A percentile compares a stretch with the other conserved stretches of the same genome.
phyloP scores from a whole-genome alignment of 495 filamentous ascomycete species.

The Articulospora tetracladia region DNA sequence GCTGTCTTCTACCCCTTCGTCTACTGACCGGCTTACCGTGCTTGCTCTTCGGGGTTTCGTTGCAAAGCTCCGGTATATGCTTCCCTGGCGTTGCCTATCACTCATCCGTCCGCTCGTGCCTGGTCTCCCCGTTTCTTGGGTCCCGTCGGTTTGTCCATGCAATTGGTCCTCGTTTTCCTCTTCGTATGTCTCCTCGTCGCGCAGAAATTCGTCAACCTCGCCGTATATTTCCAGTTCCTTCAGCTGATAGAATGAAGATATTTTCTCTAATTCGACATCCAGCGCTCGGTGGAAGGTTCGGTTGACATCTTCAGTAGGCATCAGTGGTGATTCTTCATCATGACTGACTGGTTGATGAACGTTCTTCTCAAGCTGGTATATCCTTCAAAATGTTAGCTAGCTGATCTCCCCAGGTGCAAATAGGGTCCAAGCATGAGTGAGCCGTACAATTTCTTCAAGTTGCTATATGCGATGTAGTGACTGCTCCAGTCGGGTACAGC shows the following conservation, averaged over 20 bases:
- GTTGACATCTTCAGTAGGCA: conserved; percentile 63
- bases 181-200: conserved; percentile 71
- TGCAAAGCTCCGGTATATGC: conserved; percentile 24
- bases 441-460: conserved; percentile 94
- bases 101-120: conserved; percentile 25
- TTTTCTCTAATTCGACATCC: conserved; percentile 89
- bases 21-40: conserved; percentile 40
- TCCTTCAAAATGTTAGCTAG: conserved; percentile 49
- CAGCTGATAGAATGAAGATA: conserved; percentile 79
- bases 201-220: conserved; percentile 71
- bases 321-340: conserved; percentile 84
- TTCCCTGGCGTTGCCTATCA: conserved; percentile 21
- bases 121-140: conserved; percentile 22
- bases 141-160: conserved; percentile 45
- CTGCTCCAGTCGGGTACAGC: conserved; percentile 98
- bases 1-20: conserved; percentile 47
- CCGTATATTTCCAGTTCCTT: conserved; percentile 84
- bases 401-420: neutral
- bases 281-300: conserved; percentile 72
- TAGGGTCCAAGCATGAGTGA: neutral
- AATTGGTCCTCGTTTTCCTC: conserved; percentile 56
- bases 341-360: conserved; percentile 43
- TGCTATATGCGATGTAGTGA: conserved; percentile 96
- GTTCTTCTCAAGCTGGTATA: conserved; percentile 88
- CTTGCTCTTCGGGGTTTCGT: conserved; percentile 31